Evolutionary conservation across 2,329 filamentous ascomycete genomes (phyloP).

Genomic region (Sphaerostilbella broomeana): DNA sequence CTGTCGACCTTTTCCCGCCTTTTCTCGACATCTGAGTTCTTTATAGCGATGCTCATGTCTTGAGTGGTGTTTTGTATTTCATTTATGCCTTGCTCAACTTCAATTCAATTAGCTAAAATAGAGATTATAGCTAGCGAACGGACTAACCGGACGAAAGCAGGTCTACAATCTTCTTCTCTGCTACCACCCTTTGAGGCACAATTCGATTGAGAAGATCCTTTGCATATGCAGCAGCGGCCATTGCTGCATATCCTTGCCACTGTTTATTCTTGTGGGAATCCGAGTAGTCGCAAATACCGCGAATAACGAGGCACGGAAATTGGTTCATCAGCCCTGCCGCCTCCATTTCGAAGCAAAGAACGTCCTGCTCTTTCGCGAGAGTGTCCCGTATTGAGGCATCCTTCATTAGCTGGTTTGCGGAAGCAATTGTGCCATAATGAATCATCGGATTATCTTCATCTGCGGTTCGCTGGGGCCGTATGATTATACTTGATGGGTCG

Average conservation of each 20-base stretch:
- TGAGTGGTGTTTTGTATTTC: no score
- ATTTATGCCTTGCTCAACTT: no score
- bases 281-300: background rate
- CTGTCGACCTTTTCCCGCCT: no score
- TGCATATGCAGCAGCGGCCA: constrained; percentile 25
- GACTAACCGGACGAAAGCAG: no score
- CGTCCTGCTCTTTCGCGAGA: constrained; percentile 14
- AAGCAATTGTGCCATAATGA: constrained; percentile 9
- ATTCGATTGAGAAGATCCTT: constrained; percentile 20
- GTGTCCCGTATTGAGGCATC: constrained; percentile 19
- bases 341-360: constrained; percentile 3
- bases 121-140: no score
- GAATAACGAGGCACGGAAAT: background rate
- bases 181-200: constrained; percentile 12
- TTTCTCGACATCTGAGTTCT: no score
- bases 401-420: constrained; percentile 18
- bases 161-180: constrained; percentile 10
- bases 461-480: constrained; percentile 2
- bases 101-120: no score
- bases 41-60: no score
- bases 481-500: constrained; percentile 2
- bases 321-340: background rate
- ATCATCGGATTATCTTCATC: constrained; percentile 7
- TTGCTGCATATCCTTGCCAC: constrained; percentile 24
- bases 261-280: background rate